Evolutionary conservation across 1,284 basidiomycete genomes (phyloP), one percentile per base, ranked within the genome.

Genomic region (Heterobasidion occidentale): DNA sequence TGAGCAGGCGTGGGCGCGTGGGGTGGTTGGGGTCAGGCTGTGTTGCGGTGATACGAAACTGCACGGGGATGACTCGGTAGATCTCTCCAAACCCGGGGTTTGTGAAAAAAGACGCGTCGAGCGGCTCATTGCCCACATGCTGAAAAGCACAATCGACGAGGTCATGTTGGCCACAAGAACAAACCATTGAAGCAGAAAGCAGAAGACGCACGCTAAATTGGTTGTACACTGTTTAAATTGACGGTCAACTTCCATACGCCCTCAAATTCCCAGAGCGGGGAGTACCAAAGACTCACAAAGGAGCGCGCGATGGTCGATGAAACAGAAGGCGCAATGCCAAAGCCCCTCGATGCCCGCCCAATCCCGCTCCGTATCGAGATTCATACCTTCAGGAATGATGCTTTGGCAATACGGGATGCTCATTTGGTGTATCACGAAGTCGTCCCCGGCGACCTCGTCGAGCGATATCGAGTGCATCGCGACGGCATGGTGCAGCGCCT

Each of bases 261-360:
- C 27, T 1, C 36, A 14, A 2, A 27, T 36, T 20, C 6, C 27
- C 33, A 27, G 27, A 27, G 27, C 27, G 27, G 27, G 27, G 6
- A 44, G 27, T n/a, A 15, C 12, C 14, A 2, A 50, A 47, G 7
- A 63, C 78, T 69, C 62, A 87, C 86, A 68, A 44, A 86, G 64
- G 47, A 88, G 71, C 47, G 81, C 80, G 7, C 80, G 69, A 63
- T 88, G 86, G 65, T 89, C 86, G 53, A 80, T 77, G 65, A 86
- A 89, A 57, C 78, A 83, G 61, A 86, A 88, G 35, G 78, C 77
- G 9, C 81, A 75, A 5, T 71, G 67, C 86, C 86, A 89, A 15
- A 66, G 44, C 0, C 86, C 86, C 35, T 72, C 71, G 1, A 88
- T 68, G 2, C 81, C 81, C 0, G 80, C 86, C 86, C 86, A 88